These are phyloP conservation scores for Davidsoniella eucalypti DNA, from an alignment of 2,329 filamentous ascomycete species.

Conservation along the genomic window DNA sequence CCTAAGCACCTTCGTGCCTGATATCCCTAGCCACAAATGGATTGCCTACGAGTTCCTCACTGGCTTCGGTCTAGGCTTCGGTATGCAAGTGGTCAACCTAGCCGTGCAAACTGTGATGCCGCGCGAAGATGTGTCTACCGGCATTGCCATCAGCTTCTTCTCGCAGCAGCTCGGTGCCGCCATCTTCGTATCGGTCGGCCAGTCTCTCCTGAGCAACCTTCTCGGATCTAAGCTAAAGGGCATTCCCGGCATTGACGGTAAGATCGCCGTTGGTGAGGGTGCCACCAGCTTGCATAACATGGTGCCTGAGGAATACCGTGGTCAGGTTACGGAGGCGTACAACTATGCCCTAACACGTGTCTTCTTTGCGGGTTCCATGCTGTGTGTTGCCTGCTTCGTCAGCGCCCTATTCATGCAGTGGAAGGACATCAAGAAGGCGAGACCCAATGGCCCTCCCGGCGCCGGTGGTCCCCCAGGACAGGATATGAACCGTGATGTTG, in stretches of 20 bases:
- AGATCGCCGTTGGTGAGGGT: constrained; percentile 30
- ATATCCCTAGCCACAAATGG: constrained; percentile 32
- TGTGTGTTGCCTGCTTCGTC: constrained; percentile 38
- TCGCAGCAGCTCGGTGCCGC: constrained; percentile 42
- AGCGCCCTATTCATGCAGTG: constrained; percentile 46
- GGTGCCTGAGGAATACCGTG: constrained; percentile 33
- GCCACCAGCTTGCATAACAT: constrained; percentile 42
- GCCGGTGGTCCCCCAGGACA: neutral
- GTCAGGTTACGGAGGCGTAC: constrained; percentile 44
- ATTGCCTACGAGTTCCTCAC: constrained; percentile 42
- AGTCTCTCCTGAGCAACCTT: constrained; percentile 34
- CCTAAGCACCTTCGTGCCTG: constrained; percentile 35
- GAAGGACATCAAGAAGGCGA: constrained; percentile 45
- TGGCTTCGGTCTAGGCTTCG: constrained; percentile 41
- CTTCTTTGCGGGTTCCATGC: constrained; percentile 44
- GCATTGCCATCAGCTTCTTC: constrained; percentile 40
- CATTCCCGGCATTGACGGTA: constrained; percentile 28
- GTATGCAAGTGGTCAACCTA: constrained; percentile 40
- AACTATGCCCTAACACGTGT: constrained; percentile 45
- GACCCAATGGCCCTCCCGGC: constrained; percentile 1
- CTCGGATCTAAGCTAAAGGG: constrained; percentile 24
- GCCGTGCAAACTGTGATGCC: constrained; percentile 38
- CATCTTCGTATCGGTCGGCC: constrained; percentile 39
- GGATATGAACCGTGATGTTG: neutral
- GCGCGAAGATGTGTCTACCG: constrained; percentile 35